A percentile compares a stretch with the other conserved stretches of the same genome.
phyloP scores from a whole-genome alignment of 2,329 filamentous ascomycete species.

The Grosmannia serpens region DNA sequence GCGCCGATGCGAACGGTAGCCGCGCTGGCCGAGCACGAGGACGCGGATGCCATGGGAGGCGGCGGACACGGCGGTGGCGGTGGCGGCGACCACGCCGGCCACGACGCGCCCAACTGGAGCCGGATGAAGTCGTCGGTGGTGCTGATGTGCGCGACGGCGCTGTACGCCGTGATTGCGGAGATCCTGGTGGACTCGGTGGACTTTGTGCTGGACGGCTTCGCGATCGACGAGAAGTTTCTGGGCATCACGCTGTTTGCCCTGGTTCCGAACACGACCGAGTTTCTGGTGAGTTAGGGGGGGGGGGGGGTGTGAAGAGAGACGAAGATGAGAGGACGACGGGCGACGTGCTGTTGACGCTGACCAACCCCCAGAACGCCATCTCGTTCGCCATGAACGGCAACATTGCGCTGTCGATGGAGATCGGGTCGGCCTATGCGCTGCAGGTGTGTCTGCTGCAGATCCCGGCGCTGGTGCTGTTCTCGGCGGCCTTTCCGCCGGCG shows the following conservation, averaged over 20 bases:
- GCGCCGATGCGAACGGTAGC: constrained; percentile 23
- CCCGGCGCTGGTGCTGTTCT: constrained; percentile 84
- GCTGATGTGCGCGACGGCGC: constrained; percentile 72
- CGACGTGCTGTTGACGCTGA: neutral
- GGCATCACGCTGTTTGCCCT: constrained; percentile 94
- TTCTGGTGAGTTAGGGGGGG: constrained; percentile 54
- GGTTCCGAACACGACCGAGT: constrained; percentile 96
- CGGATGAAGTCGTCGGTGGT: constrained; percentile 83
- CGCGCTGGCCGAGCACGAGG: constrained; percentile 16
- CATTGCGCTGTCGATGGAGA: constrained; percentile 97
- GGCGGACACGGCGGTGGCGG: neutral
- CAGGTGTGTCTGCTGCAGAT: constrained; percentile 95
- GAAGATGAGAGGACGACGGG: neutral
- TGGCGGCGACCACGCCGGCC: constrained; percentile 47
- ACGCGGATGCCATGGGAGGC: neutral
- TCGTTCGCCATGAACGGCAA: constrained; percentile 99
- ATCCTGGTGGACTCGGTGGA: constrained; percentile 96
- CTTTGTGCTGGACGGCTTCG: constrained; percentile 79
- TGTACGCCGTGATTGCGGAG: constrained; percentile 95
- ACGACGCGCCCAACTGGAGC: constrained; percentile 98
- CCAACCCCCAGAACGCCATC: constrained; percentile 67
- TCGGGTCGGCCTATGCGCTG: constrained; percentile 90
- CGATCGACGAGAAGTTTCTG: constrained; percentile 93
- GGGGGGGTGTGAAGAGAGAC: neutral
- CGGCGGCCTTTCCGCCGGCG: constrained; percentile 49